phyloP scores from a whole-genome alignment of 1,139 yeast genomes.

The Nakaseomyces sp. region DNA sequence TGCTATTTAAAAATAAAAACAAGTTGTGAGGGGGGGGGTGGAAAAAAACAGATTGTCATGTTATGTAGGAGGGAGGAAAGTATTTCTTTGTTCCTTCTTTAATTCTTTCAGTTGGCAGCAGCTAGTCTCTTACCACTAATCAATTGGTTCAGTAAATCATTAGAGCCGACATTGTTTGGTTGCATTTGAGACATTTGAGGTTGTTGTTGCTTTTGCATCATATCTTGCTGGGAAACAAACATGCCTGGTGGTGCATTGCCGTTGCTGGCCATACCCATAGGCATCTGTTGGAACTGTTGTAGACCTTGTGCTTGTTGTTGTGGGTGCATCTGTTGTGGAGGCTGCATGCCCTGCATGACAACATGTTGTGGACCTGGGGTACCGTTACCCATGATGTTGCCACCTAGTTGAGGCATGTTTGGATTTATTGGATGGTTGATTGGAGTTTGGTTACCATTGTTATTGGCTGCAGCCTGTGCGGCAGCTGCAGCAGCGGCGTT shows the following conservation, averaged over 20 bases:
- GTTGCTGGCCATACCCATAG: conserved; percentile 4
- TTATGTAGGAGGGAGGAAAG: background rate
- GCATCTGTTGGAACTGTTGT: conserved; percentile 5
- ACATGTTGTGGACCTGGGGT: conserved; percentile 10
- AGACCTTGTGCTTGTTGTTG: conserved; percentile 18
- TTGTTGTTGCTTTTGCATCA: conserved; percentile 14
- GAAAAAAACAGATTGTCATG: too few relatives aligned
- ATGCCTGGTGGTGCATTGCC: conserved; percentile 40
- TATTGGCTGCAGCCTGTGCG: background rate
- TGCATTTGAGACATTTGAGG: conserved; percentile 15
- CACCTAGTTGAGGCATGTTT: conserved; percentile 1
- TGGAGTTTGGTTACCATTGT: conserved; percentile 6
- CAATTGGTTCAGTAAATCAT: conserved; percentile 60
- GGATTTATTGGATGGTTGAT: conserved; percentile 4
- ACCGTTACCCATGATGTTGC: background rate
- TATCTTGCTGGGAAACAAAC: conserved; percentile 26
- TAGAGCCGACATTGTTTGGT: conserved; percentile 37
- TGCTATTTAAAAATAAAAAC: too few relatives aligned
- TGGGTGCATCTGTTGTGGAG: conserved; percentile 17
- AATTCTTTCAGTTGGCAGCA: conserved; percentile 29
- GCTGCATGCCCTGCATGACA: conserved; percentile 21
- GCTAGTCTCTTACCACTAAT: conserved; percentile 55
- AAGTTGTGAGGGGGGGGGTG: too few relatives aligned
- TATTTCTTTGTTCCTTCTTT: too few relatives aligned
- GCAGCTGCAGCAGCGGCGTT: conserved; percentile 6